phyloP scores from a whole-genome alignment of 208 protist species.

The Trypanosoma vivax region DNA sequence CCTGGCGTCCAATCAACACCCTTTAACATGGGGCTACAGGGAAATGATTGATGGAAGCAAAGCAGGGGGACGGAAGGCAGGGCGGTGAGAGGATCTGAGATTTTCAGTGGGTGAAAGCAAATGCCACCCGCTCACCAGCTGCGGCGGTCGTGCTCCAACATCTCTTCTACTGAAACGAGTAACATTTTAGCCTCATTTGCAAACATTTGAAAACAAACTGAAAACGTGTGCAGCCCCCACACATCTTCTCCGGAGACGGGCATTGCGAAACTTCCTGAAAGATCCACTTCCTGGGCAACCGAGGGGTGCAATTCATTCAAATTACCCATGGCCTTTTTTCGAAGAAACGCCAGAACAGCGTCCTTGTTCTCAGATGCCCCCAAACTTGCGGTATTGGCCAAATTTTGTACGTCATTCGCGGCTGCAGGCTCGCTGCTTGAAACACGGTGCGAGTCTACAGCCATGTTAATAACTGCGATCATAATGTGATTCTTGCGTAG shows the following conservation, averaged over 20 bases:
- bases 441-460: slow-evolving; percentile 20
- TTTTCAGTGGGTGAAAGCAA: too few relatives aligned
- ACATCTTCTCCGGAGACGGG: slow-evolving; percentile 74
- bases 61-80: too few relatives aligned
- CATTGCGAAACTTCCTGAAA: slow-evolving; percentile 57
- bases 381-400: neutral
- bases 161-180: slow-evolving; percentile 58
- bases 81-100: too few relatives aligned
- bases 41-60: too few relatives aligned
- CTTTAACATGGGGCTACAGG: too few relatives aligned
- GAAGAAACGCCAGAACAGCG: slow-evolving; percentile 18
- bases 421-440: neutral
- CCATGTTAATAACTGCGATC: slow-evolving; percentile 59
- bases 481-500: slow-evolving; percentile 78
- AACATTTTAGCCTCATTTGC: slow-evolving; percentile 72
- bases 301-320: neutral
- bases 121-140: too few relatives aligned
- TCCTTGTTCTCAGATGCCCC: neutral
- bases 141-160: slow-evolving; percentile 52
- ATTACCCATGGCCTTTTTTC: slow-evolving; percentile 7
- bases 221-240: slow-evolving; percentile 74
- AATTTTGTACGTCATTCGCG: neutral
- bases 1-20: too few relatives aligned
- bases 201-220: slow-evolving; percentile 75
- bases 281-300: slow-evolving; percentile 20